Base-by-base conservation (phyloP, 805 yeast species). In the Saccharomycopsis lassenensis region DNA sequence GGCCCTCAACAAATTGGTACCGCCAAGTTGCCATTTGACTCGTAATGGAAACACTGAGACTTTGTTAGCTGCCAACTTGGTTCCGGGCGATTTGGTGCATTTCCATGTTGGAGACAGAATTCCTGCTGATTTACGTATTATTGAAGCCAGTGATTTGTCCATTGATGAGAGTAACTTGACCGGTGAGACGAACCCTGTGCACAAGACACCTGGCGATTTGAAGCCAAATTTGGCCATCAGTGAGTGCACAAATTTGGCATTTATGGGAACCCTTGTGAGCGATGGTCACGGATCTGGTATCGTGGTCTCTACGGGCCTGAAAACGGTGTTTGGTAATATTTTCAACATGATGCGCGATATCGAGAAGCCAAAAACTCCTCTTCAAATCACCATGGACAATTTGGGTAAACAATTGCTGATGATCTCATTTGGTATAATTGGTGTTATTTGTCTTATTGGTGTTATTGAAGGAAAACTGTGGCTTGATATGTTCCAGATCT, bases 401-500 rank as follows among this genome's bases (percentile, higher is more conserved):
- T 67, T 91, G 41, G 98, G 98, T 30, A 82, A 84, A 52, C 95
- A 91, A 50, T 65, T 91, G 30, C 84, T 95, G 0, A 55, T 79
- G 21, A 74, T 83, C 51, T 78, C 93, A 58, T 91, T 91, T 61
- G 74, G 67, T 18, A 79, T 89, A 22, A 91, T 91, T 57, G 95
- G 94, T 32, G 55, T 81, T n/a, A 91, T 91, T 52, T 89, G 95
- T 50, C 52, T 91, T 16, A 68, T 91, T 47, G 99, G 98, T 40
- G 67, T 91, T 15, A 40, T 84, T 32, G 95, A 91, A 61, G 97
- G 98, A 33, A 79, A 94, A 44, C 70, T 82, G 7, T 87, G 96
- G 95, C 68, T 91, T 40, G 97, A 91, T 45, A 91, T 93, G 96
- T 89, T 91, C 61, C 95, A 89, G 57, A 86, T 91, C 40, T 84